Percentiles rank a stretch among this genome's conserved stretches.
phyloP scores from a whole-genome alignment of 2,329 filamentous ascomycete species.

The Epichloe hybrida region DNA sequence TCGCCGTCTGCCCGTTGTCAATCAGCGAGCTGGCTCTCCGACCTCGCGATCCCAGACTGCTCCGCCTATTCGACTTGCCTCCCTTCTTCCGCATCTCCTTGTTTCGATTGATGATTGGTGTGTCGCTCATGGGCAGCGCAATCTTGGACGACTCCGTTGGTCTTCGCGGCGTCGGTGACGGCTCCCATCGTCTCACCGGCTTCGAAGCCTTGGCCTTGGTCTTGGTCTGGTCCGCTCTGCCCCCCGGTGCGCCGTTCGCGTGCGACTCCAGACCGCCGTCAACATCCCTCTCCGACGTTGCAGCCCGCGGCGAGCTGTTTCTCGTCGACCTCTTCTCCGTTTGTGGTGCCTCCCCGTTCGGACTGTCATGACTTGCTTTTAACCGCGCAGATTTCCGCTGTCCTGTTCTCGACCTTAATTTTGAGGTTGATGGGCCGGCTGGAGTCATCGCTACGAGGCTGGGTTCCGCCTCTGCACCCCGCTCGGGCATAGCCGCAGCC shows the following conservation, averaged over 20 bases:
- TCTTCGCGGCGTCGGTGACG: constrained; percentile 5
- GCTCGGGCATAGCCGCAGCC: constrained; percentile 9
- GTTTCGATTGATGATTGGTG: constrained; percentile 82
- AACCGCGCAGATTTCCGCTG: constrained; percentile 22
- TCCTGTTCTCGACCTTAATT: constrained; percentile 9
- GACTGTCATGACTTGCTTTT: constrained; percentile 27
- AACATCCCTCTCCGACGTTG: constrained; percentile 20
- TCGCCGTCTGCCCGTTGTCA: constrained; percentile 68
- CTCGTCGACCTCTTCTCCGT: constrained; percentile 27
- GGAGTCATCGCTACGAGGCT: constrained; percentile 4
- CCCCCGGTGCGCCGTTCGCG: constrained; percentile 16
- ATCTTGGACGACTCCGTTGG: constrained; percentile 46
- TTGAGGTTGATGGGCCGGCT: constrained; percentile 3
- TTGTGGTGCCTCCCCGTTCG: constrained; percentile 19
- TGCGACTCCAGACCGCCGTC: constrained; percentile 12
- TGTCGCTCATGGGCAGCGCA: constrained; percentile 78
- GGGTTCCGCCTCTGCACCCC: background rate
- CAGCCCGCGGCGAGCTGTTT: constrained; percentile 32
- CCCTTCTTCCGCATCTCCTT: constrained; percentile 83
- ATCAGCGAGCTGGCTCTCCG: constrained; percentile 87
- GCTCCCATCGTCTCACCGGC: constrained; percentile 6
- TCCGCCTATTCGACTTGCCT: constrained; percentile 59
- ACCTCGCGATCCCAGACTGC: constrained; percentile 80
- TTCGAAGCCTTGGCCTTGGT: constrained; percentile 10
- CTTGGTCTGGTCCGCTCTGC: constrained; percentile 6